Conservation (phyloP, 768 basidiomycete genomes). For the Auricularia cornea region DNA sequence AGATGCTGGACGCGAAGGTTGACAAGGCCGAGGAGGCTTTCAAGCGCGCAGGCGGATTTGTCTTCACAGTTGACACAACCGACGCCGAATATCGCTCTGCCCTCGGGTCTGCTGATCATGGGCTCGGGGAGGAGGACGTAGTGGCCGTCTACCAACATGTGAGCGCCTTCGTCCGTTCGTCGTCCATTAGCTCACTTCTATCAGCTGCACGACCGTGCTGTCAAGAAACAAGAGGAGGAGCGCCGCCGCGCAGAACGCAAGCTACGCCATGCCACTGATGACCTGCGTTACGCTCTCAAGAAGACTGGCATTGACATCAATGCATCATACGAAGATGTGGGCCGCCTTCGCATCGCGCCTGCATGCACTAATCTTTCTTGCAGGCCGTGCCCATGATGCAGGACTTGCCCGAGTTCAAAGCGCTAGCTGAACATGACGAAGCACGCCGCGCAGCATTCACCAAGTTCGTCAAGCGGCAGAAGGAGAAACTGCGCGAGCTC, state of each 20-base stretch:
- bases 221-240: conserved; percentile 77
- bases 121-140: conserved; percentile 17
- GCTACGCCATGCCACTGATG: conserved; percentile 85
- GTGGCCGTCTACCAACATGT: conserved; percentile 19
- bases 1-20: conserved; percentile 73
- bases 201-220: conserved; percentile 64
- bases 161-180: not conserved
- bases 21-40: conserved; percentile 56
- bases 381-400: conserved; percentile 71
- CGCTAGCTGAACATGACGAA: conserved; percentile 77
- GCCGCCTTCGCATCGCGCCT: conserved; percentile 17
- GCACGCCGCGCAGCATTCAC: conserved; percentile 69
- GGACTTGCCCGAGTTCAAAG: conserved; percentile 78
- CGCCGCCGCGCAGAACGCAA: conserved; percentile 77
- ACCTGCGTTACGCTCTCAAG: conserved; percentile 90
- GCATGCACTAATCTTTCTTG: conserved; percentile 1
- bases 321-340: conserved; percentile 71
- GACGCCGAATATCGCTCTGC: conserved; percentile 21
- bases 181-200: conserved; percentile 1
- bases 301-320: conserved; percentile 78
- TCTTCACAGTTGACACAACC: conserved; percentile 22
- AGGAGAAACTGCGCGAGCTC: conserved; percentile 66
- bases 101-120: conserved; percentile 22
- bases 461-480: conserved; percentile 87
- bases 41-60: conserved; percentile 37